Evolutionary conservation across 116 monocot genomes (phyloP).

Genomic region (Posidonia oceanica): DNA sequence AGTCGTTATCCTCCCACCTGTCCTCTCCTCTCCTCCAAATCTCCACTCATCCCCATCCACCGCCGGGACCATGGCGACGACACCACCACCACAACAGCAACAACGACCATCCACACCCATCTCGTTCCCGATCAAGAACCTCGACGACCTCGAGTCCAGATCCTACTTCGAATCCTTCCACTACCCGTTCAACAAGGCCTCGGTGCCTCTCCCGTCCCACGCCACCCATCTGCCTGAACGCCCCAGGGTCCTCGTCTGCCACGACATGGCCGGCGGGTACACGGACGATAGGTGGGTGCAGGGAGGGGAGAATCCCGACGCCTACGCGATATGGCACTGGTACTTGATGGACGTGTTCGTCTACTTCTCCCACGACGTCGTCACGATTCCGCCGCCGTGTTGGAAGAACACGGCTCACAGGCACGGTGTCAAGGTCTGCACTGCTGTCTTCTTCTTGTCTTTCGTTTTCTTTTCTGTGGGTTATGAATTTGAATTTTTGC

Average conservation of each 20-base stretch:
- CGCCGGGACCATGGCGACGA: background rate
- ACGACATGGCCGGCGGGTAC: conserved; percentile 90
- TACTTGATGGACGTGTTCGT: conserved; percentile 84
- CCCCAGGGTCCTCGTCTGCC: conserved; percentile 80
- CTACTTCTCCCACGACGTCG: conserved; percentile 84
- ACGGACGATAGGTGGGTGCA: conserved; percentile 73
- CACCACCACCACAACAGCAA: background rate
- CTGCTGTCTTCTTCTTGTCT: background rate
- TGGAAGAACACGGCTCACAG: conserved; percentile 89
- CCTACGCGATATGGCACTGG: conserved; percentile 94
- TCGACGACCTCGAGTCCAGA: conserved; percentile 48
- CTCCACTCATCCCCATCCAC: too few species aligned
- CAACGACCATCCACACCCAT: conserved; percentile 48
- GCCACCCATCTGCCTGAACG: conserved; percentile 25
- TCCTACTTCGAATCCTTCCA: conserved; percentile 80
- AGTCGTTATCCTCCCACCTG: too few species aligned
- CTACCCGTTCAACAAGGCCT: conserved; percentile 68
- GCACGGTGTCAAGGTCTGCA: conserved; percentile 78
- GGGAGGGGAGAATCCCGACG: conserved; percentile 55
- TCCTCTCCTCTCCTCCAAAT: too few species aligned
- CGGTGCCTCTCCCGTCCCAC: conserved; percentile 36
- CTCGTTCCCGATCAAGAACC: conserved; percentile 71
- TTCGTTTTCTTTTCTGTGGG: background rate
- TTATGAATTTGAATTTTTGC: background rate
- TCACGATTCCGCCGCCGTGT: conserved; percentile 77